Evolutionary conservation across 768 basidiomycete genomes (phyloP).

Genomic region (Agaricus sinodeliciosus): DNA sequence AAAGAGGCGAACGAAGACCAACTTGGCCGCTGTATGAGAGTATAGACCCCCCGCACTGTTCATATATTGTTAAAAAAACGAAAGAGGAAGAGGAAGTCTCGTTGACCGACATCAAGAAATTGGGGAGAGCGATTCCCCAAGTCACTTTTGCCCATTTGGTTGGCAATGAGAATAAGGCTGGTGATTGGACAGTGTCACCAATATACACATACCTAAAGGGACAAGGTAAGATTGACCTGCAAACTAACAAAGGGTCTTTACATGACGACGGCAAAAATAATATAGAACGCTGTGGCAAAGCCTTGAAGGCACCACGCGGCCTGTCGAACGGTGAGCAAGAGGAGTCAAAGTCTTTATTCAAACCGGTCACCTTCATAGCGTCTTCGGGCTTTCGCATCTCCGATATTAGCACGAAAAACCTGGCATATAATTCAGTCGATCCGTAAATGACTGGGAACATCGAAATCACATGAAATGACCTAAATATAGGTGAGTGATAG

Average conservation of each 20-base stretch:
- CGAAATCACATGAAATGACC: constrained; percentile 6
- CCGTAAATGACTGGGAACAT: background rate
- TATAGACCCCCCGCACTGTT: constrained; percentile 39
- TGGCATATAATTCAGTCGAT: constrained; percentile 11
- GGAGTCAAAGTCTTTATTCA: background rate
- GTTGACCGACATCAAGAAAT: constrained; percentile 40
- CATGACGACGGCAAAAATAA: constrained; percentile 35
- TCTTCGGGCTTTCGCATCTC: constrained; percentile 47
- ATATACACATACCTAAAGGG: constrained; percentile 35
- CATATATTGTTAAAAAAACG: background rate
- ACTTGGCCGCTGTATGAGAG: constrained; percentile 46
- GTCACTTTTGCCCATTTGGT: constrained; percentile 42
- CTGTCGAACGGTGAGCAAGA: constrained; percentile 16
- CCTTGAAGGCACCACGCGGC: constrained; percentile 50
- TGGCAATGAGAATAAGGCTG: constrained; percentile 40
- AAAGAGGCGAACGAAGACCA: constrained; percentile 46
- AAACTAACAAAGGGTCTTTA: constrained; percentile 5
- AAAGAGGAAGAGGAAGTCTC: background rate
- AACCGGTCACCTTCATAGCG: constrained; percentile 42
- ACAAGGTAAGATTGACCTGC: background rate
- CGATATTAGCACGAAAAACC: constrained; percentile 55
- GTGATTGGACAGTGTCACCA: constrained; percentile 40
- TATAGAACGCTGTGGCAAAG: constrained; percentile 45
- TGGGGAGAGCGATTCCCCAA: constrained; percentile 42
- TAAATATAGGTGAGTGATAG: background rate